Base-by-base conservation (phyloP, 2,329 filamentous ascomycete genomes). In the Mariannaea elegans region DNA sequence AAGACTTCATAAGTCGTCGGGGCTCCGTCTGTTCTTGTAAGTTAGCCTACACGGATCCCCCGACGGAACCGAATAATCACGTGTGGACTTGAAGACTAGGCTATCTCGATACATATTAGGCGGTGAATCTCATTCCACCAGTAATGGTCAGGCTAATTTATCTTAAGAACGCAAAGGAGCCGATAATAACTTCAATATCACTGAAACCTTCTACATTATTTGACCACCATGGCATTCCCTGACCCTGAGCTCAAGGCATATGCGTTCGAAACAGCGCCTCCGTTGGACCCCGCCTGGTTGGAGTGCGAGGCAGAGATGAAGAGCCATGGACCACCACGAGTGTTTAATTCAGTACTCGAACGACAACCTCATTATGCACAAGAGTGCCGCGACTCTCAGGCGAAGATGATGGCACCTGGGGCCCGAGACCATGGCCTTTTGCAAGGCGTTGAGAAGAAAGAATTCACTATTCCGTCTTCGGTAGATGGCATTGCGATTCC, bases 341-440 rank as follows among this genome's bases (percentile, higher is more conserved):
- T 63, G 10, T 71, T 71, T 57, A 62, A 34, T 24, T 68, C 64
- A 2, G 52, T 62, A 5, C 45, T 75, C 19, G 71, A 73, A 24
- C 74, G 75, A 42, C 80, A 81, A 60, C 70, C 72, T 8, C 45
- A 72, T 41, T 83, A 82, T 65, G 78, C 76, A 2, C 64, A 72
- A 31, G 73, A 77, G 34, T 80, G 81, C 61, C 76, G 77, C 41
- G 70, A 70, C 6, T 71, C 75, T 18, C 76, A 78, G 38, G 66
- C 71, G 2, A 61, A 63, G 10, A 75, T 81, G 68, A 76, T 77
- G 16, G 68, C 71, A 0, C 70, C 74, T 1, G 76, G 72, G 4
- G 71, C 72, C 0, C 71, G 75, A 18, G 77, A 81, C 55, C 59
- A 76, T 32, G 62, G 75, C 23, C 73, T 84, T 3, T 69, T 72